These are phyloP conservation scores for Colletotrichum tabaci DNA, from an alignment of 2,329 filamentous ascomycete species.

Conservation along the genomic window DNA sequence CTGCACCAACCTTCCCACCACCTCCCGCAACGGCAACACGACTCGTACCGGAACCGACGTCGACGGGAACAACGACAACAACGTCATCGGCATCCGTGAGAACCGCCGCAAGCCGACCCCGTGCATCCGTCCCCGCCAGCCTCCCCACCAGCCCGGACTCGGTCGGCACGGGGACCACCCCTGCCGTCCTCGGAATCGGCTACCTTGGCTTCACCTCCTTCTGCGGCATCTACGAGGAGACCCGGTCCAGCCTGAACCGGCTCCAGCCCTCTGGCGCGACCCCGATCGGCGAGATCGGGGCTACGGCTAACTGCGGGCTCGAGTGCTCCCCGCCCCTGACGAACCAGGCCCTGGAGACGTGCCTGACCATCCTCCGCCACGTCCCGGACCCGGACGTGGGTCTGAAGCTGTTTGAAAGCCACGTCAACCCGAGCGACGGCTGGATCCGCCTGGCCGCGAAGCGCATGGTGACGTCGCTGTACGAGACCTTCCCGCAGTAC, in stretches of 20 bases:
- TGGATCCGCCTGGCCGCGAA: slow-evolving; percentile 52
- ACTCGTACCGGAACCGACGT: background rate
- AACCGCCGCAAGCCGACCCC: slow-evolving; percentile 37
- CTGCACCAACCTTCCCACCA: slow-evolving; percentile 1
- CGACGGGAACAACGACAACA: slow-evolving; percentile 12
- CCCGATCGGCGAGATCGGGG: slow-evolving; percentile 32
- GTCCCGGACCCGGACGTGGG: slow-evolving; percentile 50
- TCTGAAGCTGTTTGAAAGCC: slow-evolving; percentile 44
- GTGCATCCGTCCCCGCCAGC: slow-evolving; percentile 16
- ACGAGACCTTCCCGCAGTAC: slow-evolving; percentile 47
- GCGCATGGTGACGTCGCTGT: slow-evolving; percentile 51
- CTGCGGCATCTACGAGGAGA: slow-evolving; percentile 59
- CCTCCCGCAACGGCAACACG: background rate
- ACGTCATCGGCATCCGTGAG: slow-evolving; percentile 17
- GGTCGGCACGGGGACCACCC: slow-evolving; percentile 16
- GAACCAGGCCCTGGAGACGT: slow-evolving; percentile 51
- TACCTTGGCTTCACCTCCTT: slow-evolving; percentile 64
- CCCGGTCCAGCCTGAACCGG: slow-evolving; percentile 56
- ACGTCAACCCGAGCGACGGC: slow-evolving; percentile 46
- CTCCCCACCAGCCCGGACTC: slow-evolving; percentile 39
- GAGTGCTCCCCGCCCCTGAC: slow-evolving; percentile 36
- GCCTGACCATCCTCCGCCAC: slow-evolving; percentile 54
- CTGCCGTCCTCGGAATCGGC: slow-evolving; percentile 47
- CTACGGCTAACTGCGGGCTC: slow-evolving; percentile 17
- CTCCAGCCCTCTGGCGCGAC: slow-evolving; percentile 44